Evolutionary conservation across 2,329 filamentous ascomycete genomes (phyloP), one percentile per base, ranked within the genome.

Genomic region (Xylariaceae sp.): DNA sequence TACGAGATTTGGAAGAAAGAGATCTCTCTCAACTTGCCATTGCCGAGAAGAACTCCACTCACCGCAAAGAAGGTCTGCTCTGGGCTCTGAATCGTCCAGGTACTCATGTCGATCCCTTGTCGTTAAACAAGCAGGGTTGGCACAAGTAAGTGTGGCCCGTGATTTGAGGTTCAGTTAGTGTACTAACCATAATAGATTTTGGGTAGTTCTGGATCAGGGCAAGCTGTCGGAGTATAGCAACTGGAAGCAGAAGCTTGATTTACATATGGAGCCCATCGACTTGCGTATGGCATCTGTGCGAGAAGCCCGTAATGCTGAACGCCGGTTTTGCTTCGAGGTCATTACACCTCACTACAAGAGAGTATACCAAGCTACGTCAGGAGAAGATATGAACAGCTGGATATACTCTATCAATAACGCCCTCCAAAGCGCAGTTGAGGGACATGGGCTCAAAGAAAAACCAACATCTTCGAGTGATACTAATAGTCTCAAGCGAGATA

Each of bases 151-250:
- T 83, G 46, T 14, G 49, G 7, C 33, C 29, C 16, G 29, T 17
- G 6, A 39, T 31, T 19, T 3, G n/a, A 11, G 26, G 31, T 12
- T 51, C 6, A n/a, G 28, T 26, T 9, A 29, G 19, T 6, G 16
- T 40, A 61, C 60, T 67, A 50, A 65, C 46, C 45, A 2, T 36
- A 4, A 11, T 67, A 96, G 92, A 71, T 99, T 98, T 76, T 99
- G 95, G 95, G 96, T 99, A 63, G 95, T 99, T 2, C 82, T 99
- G 40, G 96, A 98, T 72, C 93, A 96, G 74, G 95, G 95, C 21
- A 96, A 95, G 72, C 82, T 99, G 14, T 97, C 94, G 1, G 95
- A 99, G 71, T 99, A 99, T 75, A 96, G 93, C 72, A 98, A 99
- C 73, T 99, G 95, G 95, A 99, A 99, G 76, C 92, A 99, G 73